These are phyloP conservation scores for Mortierella sp. DNA, from an alignment of 371 early-diverging fungal genomes.

Conservation along the genomic window DNA sequence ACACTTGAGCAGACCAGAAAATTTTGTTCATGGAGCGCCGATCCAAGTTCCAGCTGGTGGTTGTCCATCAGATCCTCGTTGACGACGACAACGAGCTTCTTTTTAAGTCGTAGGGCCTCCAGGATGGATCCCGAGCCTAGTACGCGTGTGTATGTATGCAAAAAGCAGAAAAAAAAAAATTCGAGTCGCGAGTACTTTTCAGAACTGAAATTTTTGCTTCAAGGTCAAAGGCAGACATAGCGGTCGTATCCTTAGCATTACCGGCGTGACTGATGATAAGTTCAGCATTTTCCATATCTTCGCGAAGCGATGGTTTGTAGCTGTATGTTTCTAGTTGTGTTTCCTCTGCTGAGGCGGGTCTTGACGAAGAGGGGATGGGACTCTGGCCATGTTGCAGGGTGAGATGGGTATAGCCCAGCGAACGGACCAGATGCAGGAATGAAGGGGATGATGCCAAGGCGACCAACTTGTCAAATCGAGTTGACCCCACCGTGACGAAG, in stretches of 20 bases:
- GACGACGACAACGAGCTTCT: conserved; percentile 79
- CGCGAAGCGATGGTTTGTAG: conserved; percentile 67
- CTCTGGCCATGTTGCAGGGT: conserved; percentile 82
- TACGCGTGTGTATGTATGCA: not conserved
- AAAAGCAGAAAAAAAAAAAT: not conserved
- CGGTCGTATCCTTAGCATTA: too few relatives aligned
- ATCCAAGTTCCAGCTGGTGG: conserved; percentile 89
- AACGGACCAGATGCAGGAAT: conserved; percentile 61
- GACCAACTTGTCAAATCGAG: conserved; percentile 85
- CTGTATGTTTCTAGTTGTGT: conserved; percentile 63
- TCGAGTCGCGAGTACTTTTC: too few relatives aligned
- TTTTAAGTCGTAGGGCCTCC: conserved; percentile 75
- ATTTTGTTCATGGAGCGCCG: conserved; percentile 66
- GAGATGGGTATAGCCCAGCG: conserved; percentile 65
- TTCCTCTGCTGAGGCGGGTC: not conserved
- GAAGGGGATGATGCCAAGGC: conserved; percentile 53
- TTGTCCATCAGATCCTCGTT: conserved; percentile 85
- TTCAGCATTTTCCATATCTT: conserved; percentile 69
- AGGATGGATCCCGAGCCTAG: conserved; percentile 84
- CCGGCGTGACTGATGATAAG: conserved; percentile 84
- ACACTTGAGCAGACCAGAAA: conserved; percentile 63
- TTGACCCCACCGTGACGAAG: conserved; percentile 93
- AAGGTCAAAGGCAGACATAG: too few relatives aligned
- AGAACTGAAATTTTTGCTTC: too few relatives aligned
- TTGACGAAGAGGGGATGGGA: conserved; percentile 1